These are phyloP conservation scores for Backusella psychrophila DNA, from an alignment of 192 early-diverging fungal species.

Conservation along the genomic window DNA sequence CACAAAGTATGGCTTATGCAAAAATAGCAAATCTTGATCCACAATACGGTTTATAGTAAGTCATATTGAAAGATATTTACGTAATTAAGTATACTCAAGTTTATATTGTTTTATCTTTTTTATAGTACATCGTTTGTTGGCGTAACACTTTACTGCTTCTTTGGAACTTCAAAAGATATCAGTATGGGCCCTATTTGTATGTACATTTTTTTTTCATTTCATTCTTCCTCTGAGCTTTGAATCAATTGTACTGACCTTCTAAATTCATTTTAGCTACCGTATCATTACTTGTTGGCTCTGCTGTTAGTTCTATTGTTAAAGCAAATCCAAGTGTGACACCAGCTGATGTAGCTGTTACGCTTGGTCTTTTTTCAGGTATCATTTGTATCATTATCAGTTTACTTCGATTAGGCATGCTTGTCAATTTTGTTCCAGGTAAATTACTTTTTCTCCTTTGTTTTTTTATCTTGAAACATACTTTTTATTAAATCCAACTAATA, in stretches of 20 bases:
- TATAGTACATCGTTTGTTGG: constrained; percentile 74
- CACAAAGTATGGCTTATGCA: constrained; percentile 74
- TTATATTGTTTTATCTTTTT: constrained; percentile 18
- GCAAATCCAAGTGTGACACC: constrained; percentile 39
- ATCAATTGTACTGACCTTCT: not conserved
- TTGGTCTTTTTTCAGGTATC: constrained; percentile 49
- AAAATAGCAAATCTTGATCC: constrained; percentile 72
- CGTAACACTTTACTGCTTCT: constrained; percentile 57
- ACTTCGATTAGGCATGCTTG: constrained; percentile 77
- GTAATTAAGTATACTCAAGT: not conserved
- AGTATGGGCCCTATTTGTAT: constrained; percentile 69
- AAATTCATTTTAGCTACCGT: constrained; percentile 53
- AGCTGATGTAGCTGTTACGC: constrained; percentile 63
- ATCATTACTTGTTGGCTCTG: constrained; percentile 70
- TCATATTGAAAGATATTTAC: not conserved
- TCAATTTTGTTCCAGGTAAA: constrained; percentile 78
- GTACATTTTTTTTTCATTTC: not conserved
- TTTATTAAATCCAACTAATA: not conserved
- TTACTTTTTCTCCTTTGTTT: not conserved
- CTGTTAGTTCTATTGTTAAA: constrained; percentile 34
- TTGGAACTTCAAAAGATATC: constrained; percentile 75
- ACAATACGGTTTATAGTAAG: constrained; percentile 73
- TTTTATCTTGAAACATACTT: not conserved
- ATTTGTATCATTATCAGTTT: constrained; percentile 70
- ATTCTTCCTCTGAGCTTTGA: not conserved